Evolutionary conservation across 805 yeast species (phyloP), one percentile per base, ranked within the genome.

Genomic region (Ogataea ganodermae): DNA sequence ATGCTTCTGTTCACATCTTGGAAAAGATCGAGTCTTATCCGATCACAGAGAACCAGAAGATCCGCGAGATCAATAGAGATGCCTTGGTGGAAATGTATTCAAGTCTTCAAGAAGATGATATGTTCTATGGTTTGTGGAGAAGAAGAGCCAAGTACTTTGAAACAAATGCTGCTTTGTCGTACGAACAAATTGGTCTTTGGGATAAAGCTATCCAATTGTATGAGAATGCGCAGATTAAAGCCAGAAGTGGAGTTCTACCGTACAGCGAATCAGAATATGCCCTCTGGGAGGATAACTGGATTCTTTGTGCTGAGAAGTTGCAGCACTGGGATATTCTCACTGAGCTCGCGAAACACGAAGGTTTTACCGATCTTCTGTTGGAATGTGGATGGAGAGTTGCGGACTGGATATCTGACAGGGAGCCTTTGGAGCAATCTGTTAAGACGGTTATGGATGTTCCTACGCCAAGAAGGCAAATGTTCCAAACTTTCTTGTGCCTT

Each of bases 301-400:
- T 94, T 47, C 70, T 88, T 31, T 91, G 99, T 72, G 96, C 99
- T 3, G 97, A 94, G 63, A 92, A 92, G 65, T 72, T 94, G 33
- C 99, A 94, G 63, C 97, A 94, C 55, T 94, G 99, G 99, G 99
- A 94, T 62, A 85, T 94, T 40, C 73, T 94, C 49, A 92, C 99
- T 0, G 99, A 94, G 60, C 74, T 95, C 24, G 97, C 99, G 2
- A 90, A 92, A 58, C 98, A 95, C 61, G 99, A 95, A 72, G 97
- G 97, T 0, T 95, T 92, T 63, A 90, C 97, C 0, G 99, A 94
- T 61, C 73, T 94, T 54, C 70, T 95, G 21, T 73, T 94, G n/a
- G 99, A 94, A 66, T 95, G 99, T 76, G 99, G 98, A 31, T 94
- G 99, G 99, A 78, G 99, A 61, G 96, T 94, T 32, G 97, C 99